Evolutionary conservation across 1,284 basidiomycete species (phyloP).

Genomic region (Rhodotorula glutinis): DNA sequence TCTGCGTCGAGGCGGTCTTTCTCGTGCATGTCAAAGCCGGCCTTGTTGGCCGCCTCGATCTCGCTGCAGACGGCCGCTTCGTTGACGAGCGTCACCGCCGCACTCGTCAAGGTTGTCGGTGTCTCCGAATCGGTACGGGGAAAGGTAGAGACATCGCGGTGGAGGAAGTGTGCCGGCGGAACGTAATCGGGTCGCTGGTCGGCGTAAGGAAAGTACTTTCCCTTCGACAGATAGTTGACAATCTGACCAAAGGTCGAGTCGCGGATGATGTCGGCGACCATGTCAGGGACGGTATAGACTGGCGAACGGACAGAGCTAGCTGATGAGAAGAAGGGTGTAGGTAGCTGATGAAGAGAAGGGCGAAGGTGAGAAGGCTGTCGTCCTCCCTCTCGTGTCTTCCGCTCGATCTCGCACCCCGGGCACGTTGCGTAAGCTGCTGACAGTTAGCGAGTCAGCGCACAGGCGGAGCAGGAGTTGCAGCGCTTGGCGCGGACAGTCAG

Average conservation of each 20-base stretch:
- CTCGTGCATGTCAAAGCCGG: background rate
- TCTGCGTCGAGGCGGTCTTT: constrained; percentile 1
- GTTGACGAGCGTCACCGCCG: background rate
- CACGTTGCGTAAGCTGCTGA: no score
- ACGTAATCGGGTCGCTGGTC: constrained; percentile 39
- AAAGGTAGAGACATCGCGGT: constrained; percentile 31
- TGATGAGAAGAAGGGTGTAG: no score
- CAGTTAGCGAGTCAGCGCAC: no score
- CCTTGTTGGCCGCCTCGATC: background rate
- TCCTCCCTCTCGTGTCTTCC: no score
- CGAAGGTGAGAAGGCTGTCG: no score
- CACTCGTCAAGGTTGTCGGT: constrained; percentile 10
- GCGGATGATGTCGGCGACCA: constrained; percentile 34
- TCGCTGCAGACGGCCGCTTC: background rate
- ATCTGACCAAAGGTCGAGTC: constrained; percentile 38
- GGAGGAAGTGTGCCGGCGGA: constrained; percentile 33
- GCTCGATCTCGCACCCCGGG: no score
- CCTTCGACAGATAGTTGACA: constrained; percentile 30
- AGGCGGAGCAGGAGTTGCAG: no score
- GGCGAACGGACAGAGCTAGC: no score
- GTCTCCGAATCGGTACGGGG: constrained; percentile 14
- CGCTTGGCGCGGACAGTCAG: no score
- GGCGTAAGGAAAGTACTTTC: constrained; percentile 29
- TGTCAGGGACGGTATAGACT: background rate
- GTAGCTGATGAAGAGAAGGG: no score